Evolutionary conservation across 441 rosid species (phyloP), one percentile per base, ranked within the genome.

Genomic region (Erysimum pusillum): DNA sequence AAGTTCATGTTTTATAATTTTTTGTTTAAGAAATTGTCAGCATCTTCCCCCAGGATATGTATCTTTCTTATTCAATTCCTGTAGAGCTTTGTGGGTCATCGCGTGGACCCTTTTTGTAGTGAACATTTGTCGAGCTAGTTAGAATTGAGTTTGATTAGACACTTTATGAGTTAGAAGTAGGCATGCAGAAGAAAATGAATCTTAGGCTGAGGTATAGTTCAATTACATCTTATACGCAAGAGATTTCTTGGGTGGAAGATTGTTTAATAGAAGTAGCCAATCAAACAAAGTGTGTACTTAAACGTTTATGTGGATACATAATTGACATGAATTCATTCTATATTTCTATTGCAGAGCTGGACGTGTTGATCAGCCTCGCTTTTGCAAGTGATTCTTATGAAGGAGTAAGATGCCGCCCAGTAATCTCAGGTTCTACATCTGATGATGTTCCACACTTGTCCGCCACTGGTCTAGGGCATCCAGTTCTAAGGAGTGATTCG

Each of bases 351-450:
- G 83, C 93, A 93, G 99, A 94, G 80, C 87, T 96, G 63, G 99
- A 96, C 84, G 99, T 88, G 79, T 82, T 96, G 83, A 91, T 91
- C 87, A 92, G 95, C 81, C 81, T 92, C 45, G 93, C 92, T 60
- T 84, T 94, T 78, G 95, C 99, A 45, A 86, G 90, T 77, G 98
- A 96, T 69, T 94, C 87, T 73, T 92, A 87, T 54, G 99, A 96
- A 78, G 96, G 98, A 79, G 90, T 85, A 36, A 80, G 90, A 41
- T 96, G 99, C 60, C 77, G 91, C 67, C 98, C 99, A 34, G 79
- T 71, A 78, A 82, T 92, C 80, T 61, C 79, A 72, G 71, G 73
- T 59, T 82, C 85, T 42, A 83, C 87, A 69, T 74, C 74, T 76
- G 75, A 85, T 62, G 84, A 79, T 76, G 89, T 77, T 57, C 98